Conservation (phyloP, 495 filamentous ascomycete genomes). For the Penicillium odoratum region DNA sequence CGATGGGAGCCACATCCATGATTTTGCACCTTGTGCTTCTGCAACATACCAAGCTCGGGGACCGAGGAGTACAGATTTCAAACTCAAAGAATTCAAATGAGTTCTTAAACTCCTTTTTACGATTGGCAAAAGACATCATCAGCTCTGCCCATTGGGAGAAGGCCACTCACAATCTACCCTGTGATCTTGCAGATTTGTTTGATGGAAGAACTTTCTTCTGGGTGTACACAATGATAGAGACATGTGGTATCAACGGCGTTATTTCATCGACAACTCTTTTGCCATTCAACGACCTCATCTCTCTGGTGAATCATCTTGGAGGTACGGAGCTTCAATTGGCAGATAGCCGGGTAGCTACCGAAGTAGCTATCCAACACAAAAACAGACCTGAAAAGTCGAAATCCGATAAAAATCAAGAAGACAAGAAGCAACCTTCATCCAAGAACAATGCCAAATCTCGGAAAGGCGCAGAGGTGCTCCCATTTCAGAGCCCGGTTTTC, state of each 20-base stretch:
- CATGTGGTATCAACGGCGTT: background rate
- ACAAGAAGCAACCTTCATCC: background rate
- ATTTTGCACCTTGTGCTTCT: background rate
- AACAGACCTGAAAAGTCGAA: background rate
- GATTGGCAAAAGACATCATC: background rate
- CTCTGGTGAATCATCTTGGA: background rate
- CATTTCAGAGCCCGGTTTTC: slow-evolving; percentile 35
- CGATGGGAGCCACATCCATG: background rate
- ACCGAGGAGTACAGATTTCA: background rate
- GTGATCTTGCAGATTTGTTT: slow-evolving; percentile 61
- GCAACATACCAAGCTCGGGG: background rate
- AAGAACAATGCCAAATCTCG: background rate
- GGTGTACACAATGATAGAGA: slow-evolving; percentile 6
- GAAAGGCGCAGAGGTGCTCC: background rate
- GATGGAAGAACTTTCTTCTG: slow-evolving; percentile 61
- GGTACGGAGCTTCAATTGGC: too few relatives aligned
- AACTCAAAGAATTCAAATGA: background rate
- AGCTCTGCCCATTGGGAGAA: slow-evolving; percentile 3
- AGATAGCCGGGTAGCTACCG: too few relatives aligned
- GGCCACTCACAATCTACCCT: slow-evolving; percentile 17
- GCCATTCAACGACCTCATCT: background rate
- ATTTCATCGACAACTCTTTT: background rate
- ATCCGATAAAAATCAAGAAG: background rate
- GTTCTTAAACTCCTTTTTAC: background rate
- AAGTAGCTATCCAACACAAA: background rate